phyloP scores from a whole-genome alignment of 208 protist species.

The Leishmania aethiopica region DNA sequence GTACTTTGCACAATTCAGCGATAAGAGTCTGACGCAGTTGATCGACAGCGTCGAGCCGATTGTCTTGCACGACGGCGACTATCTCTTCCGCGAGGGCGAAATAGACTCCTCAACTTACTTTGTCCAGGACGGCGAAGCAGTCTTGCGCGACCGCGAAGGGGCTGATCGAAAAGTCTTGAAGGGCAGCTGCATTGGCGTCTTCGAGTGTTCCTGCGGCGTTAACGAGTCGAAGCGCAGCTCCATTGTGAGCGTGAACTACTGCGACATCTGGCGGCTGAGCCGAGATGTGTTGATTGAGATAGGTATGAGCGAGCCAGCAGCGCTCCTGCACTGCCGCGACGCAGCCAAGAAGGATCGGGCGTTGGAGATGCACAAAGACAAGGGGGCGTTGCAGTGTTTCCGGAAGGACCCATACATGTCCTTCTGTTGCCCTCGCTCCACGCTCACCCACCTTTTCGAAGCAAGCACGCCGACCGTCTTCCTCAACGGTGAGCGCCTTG shows the following conservation, averaged over 20 bases:
- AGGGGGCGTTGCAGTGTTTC: slow-evolving; percentile 35
- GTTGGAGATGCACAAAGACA: slow-evolving; percentile 48
- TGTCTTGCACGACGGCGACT: slow-evolving; percentile 84
- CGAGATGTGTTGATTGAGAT: slow-evolving; percentile 79
- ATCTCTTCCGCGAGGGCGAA: slow-evolving; percentile 55
- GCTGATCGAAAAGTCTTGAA: slow-evolving; percentile 39
- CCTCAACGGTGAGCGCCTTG: slow-evolving; percentile 77
- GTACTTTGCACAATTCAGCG: slow-evolving; percentile 81
- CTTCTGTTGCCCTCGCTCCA: slow-evolving; percentile 49
- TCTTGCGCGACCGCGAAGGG: slow-evolving; percentile 46
- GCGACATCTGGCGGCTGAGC: slow-evolving; percentile 82
- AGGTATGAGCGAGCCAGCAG: slow-evolving; percentile 85
- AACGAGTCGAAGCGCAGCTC: slow-evolving; percentile 79
- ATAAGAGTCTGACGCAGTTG: slow-evolving; percentile 51
- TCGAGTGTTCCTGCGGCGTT: slow-evolving; percentile 85
- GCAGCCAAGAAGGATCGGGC: slow-evolving; percentile 71
- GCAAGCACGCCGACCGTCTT: slow-evolving; percentile 59
- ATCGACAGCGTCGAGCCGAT: slow-evolving; percentile 78
- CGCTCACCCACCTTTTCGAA: slow-evolving; percentile 64
- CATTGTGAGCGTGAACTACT: slow-evolving; percentile 86
- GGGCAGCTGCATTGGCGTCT: slow-evolving; percentile 85
- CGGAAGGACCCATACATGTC: slow-evolving; percentile 72
- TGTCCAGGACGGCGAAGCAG: slow-evolving; percentile 79
- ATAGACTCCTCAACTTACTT: slow-evolving; percentile 87
- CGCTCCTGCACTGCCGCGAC: slow-evolving; percentile 76